Base-by-base conservation (phyloP, 2,329 filamentous ascomycete species). In the Emmonsiellopsis sp. region DNA sequence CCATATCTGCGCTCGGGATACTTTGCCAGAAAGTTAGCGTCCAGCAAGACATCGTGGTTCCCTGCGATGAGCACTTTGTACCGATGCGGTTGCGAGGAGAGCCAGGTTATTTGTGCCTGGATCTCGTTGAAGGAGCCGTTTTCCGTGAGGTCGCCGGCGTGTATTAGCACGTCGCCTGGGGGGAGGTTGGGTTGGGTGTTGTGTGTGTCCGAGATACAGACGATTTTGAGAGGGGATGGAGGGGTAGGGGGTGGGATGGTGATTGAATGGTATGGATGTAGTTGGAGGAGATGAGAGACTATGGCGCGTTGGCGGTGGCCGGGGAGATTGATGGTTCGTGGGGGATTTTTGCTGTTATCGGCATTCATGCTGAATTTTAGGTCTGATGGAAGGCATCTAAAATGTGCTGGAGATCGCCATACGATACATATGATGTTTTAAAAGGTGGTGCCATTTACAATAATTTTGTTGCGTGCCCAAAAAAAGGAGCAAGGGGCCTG, bases 71-170 rank as follows among this genome's bases (percentile, higher is more conserved):
- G 66, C 42, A 78, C 63, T 58, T 78, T 78, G 61, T 73, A 59
- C 5, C 54, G 44, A 54, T 76, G 74, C 0, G 71, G 64, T 51
- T 72, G 71, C 0, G 59, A 46, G 7, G 60, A 59, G 8, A 78
- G 60, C 76, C 76, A 79, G n/a, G 59, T 52, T 8, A 77, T 55
- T 9, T 67, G 58, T 2, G 65, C 63, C 46, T 72, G 61, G 0
- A 77, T 57, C 55, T 77, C 74, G 4, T 63, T 58, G 16, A 69
- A 63, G 0, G 72, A 69, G n/a, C 73, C 75, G n/a, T 65, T 64
- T 50, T 73, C 63, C 0, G 73, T 76, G n/a, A 79, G 65, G 55
- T 79, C 75, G 16, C 76, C 76, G 0, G 75, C 73, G 54, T 79
- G 74, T 49, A 78, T 65, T 11, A 79, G 67, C 1, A 78, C 61